These are phyloP conservation scores for Codiaeum variegatum DNA, from an alignment of 441 rosid genomes.

Conservation along the genomic window DNA sequence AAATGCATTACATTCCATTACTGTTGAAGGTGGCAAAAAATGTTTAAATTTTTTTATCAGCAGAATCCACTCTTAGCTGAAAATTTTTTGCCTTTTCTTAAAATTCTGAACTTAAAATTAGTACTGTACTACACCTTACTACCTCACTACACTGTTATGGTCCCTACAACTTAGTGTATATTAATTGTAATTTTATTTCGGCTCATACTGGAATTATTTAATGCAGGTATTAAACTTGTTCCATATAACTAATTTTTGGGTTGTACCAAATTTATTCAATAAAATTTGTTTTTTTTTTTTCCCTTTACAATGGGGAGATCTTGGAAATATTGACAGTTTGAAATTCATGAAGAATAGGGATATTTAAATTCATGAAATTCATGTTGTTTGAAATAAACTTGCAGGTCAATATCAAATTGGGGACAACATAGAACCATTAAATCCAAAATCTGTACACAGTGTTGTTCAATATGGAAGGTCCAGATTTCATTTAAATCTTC, in stretches of 20 bases:
- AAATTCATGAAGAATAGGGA: not conserved
- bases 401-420: conserved; percentile 60
- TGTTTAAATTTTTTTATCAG: not conserved
- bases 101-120: not conserved
- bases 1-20: too few relatives aligned
- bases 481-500: conserved; percentile 12
- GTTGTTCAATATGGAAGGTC: conserved; percentile 38
- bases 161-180: not conserved
- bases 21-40: not conserved
- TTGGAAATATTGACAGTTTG: not conserved
- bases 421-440: conserved; percentile 37
- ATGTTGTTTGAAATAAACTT: conserved; percentile 9
- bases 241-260: not conserved
- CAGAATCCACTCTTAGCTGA: not conserved
- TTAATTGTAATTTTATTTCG: not conserved
- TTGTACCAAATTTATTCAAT: not conserved
- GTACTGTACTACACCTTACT: not conserved
- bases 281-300: not conserved
- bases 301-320: too few relatives aligned
- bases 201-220: not conserved
- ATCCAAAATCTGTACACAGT: conserved; percentile 37
- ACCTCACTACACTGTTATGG: not conserved
- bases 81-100: not conserved
- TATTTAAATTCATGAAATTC: not conserved
- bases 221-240: not conserved